Base-by-base conservation (phyloP, 345 rosid genomes). In the Kandelia obovata region DNA sequence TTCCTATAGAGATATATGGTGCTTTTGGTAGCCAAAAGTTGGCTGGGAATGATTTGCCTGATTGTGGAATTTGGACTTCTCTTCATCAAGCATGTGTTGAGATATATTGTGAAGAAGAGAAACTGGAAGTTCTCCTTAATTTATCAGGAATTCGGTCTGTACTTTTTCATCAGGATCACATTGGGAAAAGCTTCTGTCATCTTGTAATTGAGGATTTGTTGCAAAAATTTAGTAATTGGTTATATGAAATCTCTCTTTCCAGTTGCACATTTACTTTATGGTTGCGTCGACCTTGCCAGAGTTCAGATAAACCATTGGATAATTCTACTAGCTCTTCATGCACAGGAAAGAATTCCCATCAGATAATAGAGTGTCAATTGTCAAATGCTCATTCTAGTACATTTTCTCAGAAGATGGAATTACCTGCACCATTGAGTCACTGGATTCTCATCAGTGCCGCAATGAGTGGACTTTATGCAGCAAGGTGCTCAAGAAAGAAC, bases 211-310 rank as follows among this genome's bases (percentile, higher is more conserved):
- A 73, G 76, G 71, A 77, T 65, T 59, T 83, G 62, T 64, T 75
- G 73, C 74, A 80, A 53, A 77, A 73, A 64, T 73, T 91, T 81
- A 77, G 81, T 73, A 71, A 75, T 74, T 83, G 84, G 80, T 79
- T 87, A 68, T 81, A 80, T 77, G 95, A 87, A 77, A 75, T 84
- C 61, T 82, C 79, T 70, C 82, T 91, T 72, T 83, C 98, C 64
- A 82, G 78, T 68, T 85, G 81, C 76, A 58, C 75, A 71, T 65
- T 87, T 77, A 69, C 81, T 73, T 68, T 85, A 47, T 79, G 76
- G 71, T 75, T 85, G 72, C 80, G 79, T 79, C 73, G 53, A 64
- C 83, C 82, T 66, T 67, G n/a, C 63, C 57, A 64, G 68, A 69
- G 69, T 52, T 74, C 66, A 71, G 71, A 74, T 66, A 67, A 71